phyloP scores from a whole-genome alignment of 2,329 filamentous ascomycete species.

The Paramyrothecium sp. region DNA sequence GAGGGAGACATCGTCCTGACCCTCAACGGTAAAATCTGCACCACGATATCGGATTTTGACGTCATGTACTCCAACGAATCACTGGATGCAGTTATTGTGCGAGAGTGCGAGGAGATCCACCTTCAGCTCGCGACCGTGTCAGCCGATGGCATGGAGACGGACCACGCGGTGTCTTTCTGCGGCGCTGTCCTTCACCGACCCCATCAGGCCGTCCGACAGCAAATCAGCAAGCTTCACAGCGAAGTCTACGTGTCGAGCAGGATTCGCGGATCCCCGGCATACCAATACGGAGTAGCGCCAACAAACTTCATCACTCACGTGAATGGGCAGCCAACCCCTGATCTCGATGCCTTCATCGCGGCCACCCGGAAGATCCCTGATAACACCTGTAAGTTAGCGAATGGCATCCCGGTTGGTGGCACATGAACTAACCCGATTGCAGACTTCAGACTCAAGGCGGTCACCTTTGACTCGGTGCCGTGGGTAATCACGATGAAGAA shows the following conservation, averaged over 20 bases:
- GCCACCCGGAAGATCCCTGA: slow-evolving; percentile 87
- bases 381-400: slow-evolving; percentile 71
- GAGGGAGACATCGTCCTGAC: slow-evolving; percentile 94
- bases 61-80: slow-evolving; percentile 90
- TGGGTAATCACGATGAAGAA: slow-evolving; percentile 99
- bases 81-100: slow-evolving; percentile 82
- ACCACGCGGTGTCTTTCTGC: slow-evolving; percentile 90
- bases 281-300: slow-evolving; percentile 87
- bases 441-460: slow-evolving; percentile 95
- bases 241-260: slow-evolving; percentile 94
- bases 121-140: slow-evolving; percentile 82
- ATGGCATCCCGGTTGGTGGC: not conserved
- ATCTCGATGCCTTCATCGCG: slow-evolving; percentile 75
- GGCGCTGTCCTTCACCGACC: slow-evolving; percentile 90
- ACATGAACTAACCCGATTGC: slow-evolving; percentile 11
- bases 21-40: slow-evolving; percentile 88
- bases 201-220: slow-evolving; percentile 93
- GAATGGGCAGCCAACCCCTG: slow-evolving; percentile 81
- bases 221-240: slow-evolving; percentile 93
- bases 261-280: slow-evolving; percentile 77
- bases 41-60: slow-evolving; percentile 87
- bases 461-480: slow-evolving; percentile 96
- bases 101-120: slow-evolving; percentile 75
- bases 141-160: slow-evolving; percentile 88
- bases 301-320: slow-evolving; percentile 98